Conservation (phyloP, 768 basidiomycete genomes). For the Macrolepiota fuliginosa region DNA sequence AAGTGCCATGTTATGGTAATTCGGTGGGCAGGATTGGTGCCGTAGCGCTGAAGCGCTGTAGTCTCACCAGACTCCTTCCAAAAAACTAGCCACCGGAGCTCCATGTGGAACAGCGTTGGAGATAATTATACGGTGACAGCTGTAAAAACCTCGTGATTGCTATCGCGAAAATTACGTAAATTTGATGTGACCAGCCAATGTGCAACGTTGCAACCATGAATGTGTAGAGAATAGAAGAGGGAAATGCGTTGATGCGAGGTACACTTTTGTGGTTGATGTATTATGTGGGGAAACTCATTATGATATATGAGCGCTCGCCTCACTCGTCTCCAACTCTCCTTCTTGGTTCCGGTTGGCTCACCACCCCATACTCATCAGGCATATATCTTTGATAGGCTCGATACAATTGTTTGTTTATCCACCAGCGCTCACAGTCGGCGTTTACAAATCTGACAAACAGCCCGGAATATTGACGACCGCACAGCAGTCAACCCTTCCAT, state of each 20-base stretch:
- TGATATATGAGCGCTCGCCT: neutral
- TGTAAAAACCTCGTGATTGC: too few relatives aligned
- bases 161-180: too few relatives aligned
- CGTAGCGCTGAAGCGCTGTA: too few relatives aligned
- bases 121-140: too few relatives aligned
- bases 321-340: neutral
- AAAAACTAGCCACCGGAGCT: too few relatives aligned
- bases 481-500: neutral
- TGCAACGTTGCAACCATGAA: too few relatives aligned
- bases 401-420: neutral
- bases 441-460: neutral
- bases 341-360: neutral
- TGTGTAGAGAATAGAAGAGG: neutral
- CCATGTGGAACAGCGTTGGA: too few relatives aligned
- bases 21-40: too few relatives aligned
- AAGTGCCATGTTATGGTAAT: too few relatives aligned
- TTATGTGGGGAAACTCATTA: conserved; percentile 4
- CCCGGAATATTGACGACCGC: neutral
- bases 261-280: conserved; percentile 7
- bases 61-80: too few relatives aligned
- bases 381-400: neutral
- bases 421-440: neutral
- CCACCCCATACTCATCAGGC: neutral
- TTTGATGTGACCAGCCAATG: too few relatives aligned
- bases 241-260: neutral